These are phyloP conservation scores for Podosphaera leucotricha DNA, from an alignment of 2,329 filamentous ascomycete species.

Conservation along the genomic window DNA sequence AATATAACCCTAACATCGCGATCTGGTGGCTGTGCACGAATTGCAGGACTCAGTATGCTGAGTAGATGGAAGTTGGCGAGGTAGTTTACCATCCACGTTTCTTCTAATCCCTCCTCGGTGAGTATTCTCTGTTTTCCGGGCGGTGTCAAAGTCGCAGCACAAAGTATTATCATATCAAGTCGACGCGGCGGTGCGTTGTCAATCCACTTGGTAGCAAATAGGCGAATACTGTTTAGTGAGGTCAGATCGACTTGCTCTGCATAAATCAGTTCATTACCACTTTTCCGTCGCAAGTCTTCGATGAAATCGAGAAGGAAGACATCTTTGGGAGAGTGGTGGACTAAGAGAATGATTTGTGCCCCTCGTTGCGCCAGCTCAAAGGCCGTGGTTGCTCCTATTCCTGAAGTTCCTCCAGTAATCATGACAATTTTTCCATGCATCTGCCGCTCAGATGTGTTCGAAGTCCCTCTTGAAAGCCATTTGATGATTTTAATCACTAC, in stretches of 20 bases:
- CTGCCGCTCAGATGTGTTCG: conserved; percentile 50
- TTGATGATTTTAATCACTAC: conserved; percentile 38
- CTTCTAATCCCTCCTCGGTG: conserved; percentile 62
- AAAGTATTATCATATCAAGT: conserved; percentile 76
- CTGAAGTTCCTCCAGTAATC: conserved; percentile 82
- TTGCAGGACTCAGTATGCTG: conserved; percentile 70
- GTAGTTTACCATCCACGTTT: conserved; percentile 87
- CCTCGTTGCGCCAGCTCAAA: conserved; percentile 55
- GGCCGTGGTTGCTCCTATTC: conserved; percentile 61
- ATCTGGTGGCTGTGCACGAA: conserved; percentile 79
- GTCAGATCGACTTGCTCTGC: conserved; percentile 83
- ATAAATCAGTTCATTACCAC: conserved; percentile 72
- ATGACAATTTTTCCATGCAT: conserved; percentile 91
- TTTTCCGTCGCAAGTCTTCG: conserved; percentile 55
- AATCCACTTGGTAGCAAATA: conserved; percentile 94
- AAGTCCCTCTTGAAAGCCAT: conserved; percentile 51
- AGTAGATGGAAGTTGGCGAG: conserved; percentile 88
- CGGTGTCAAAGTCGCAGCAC: conserved; percentile 55
- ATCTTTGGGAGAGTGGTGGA: conserved; percentile 57
- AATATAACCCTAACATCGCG: conserved; percentile 78
- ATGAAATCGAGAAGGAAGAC: conserved; percentile 84
- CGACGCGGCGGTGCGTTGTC: conserved; percentile 78
- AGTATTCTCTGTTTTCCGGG: conserved; percentile 32
- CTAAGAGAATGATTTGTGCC: conserved; percentile 77
- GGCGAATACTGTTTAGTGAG: conserved; percentile 70